phyloP scores from a whole-genome alignment of 2,329 filamentous ascomycete species.

The Fusarium anthophilum region DNA sequence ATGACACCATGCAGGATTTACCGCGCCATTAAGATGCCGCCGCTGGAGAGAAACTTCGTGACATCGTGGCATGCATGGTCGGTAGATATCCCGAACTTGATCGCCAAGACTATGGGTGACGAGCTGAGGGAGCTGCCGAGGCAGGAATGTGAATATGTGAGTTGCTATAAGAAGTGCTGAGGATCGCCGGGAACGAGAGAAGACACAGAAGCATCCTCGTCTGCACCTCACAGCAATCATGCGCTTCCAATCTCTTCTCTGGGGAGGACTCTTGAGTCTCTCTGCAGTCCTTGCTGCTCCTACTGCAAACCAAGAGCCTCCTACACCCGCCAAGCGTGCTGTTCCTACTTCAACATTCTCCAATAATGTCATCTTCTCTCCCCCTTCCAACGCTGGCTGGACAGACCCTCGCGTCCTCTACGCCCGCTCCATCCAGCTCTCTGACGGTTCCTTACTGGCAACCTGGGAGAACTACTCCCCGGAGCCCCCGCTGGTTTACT shows the following conservation, averaged over 20 bases:
- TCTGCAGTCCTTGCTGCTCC: conserved; percentile 37
- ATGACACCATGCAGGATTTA: conserved; percentile 1
- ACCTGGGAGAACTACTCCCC: conserved; percentile 68
- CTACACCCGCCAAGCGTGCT: conserved; percentile 19
- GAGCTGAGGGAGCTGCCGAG: not conserved
- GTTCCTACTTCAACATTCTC: conserved; percentile 32
- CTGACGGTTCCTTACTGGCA: conserved; percentile 57
- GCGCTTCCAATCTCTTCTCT: conserved; percentile 22
- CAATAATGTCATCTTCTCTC: conserved; percentile 52
- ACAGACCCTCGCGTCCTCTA: conserved; percentile 57
- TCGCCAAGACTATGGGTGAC: not conserved
- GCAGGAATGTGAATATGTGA: not conserved
- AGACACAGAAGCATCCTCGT: not conserved
- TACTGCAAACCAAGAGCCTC: conserved; percentile 9
- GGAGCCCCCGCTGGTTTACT: conserved; percentile 64
- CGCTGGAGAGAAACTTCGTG: not conserved
- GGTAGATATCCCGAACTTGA: conserved; percentile 18
- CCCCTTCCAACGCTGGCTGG: conserved; percentile 48
- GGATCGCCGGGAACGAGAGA: not conserved
- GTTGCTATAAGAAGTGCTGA: not conserved
- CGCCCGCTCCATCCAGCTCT: conserved; percentile 56
- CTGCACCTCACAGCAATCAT: not conserved
- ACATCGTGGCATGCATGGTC: not conserved
- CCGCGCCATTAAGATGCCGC: conserved; percentile 18
- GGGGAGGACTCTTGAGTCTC: conserved; percentile 31